Percentiles rank a stretch among this genome's conserved stretches.
These are phyloP conservation scores for Fusarium sp. DNA, from an alignment of 2,329 filamentous ascomycete species.

Conservation along the genomic window DNA sequence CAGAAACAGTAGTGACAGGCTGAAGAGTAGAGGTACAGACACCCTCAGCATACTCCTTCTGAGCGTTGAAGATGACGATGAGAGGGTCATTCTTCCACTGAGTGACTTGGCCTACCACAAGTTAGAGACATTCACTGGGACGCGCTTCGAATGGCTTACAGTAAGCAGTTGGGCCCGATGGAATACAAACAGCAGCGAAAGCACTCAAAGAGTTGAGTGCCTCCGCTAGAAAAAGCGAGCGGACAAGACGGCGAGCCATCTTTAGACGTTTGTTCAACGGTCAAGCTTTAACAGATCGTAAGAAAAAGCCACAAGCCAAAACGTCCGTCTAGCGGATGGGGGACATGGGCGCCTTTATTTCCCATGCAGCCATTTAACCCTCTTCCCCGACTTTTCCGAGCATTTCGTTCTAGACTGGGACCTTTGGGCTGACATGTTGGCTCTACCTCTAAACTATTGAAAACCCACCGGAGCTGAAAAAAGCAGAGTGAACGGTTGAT, in stretches of 20 bases:
- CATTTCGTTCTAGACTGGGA: constrained; percentile 8
- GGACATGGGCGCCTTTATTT: not conserved
- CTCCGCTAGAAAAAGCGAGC: constrained; percentile 9
- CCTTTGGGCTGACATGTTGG: not conserved
- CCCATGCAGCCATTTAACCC: not conserved
- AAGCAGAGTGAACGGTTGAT: not conserved
- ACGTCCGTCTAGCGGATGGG: not conserved
- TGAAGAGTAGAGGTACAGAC: constrained; percentile 19
- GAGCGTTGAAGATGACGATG: not conserved
- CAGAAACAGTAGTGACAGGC: constrained; percentile 9
- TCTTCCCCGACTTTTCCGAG: not conserved
- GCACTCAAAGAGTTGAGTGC: not conserved
- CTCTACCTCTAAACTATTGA: not conserved
- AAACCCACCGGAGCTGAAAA: not conserved
- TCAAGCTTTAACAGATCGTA: not conserved
- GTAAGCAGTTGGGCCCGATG: not conserved
- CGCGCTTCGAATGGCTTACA: not conserved
- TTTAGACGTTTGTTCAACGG: not conserved
- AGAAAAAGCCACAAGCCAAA: not conserved
- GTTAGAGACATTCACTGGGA: not conserved
- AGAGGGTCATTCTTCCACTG: constrained; percentile 23
- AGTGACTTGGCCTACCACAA: not conserved
- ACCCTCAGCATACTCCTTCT: not conserved
- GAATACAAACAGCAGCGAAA: constrained; percentile 3
- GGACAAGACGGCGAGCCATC: constrained; percentile 29